Percentiles rank a stretch among this genome's conserved stretches.
Conservation (phyloP, 2,329 filamentous ascomycete species). For the Drechslerella coelobrocha region DNA sequence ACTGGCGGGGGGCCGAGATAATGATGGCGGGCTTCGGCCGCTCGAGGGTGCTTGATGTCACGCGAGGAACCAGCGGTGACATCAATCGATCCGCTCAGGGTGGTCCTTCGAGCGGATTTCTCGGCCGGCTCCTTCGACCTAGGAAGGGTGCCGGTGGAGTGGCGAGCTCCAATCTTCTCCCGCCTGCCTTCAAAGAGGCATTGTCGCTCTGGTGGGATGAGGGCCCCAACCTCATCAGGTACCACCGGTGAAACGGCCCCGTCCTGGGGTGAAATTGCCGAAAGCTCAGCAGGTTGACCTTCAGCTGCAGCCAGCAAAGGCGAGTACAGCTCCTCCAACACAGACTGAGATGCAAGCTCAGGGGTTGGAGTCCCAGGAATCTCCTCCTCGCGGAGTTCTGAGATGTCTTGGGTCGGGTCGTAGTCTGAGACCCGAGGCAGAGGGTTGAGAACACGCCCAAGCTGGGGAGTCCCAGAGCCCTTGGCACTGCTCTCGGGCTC, state of each 20-base stretch:
- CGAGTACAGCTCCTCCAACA: no score
- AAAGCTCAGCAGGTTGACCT: no score
- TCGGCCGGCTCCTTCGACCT: neutral
- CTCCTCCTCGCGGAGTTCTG: constrained; percentile 41
- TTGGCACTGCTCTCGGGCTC: neutral
- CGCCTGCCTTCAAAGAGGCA: constrained; percentile 1
- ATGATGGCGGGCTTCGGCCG: constrained; percentile 11
- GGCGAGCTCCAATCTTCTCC: constrained; percentile 19
- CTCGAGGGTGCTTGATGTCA: constrained; percentile 23
- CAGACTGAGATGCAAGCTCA: no score
- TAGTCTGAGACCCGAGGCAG: constrained; percentile 24
- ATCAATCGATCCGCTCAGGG: constrained; percentile 25
- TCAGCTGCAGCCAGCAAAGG: no score
- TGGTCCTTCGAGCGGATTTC: constrained; percentile 9
- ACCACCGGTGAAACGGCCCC: no score
- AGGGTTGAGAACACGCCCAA: constrained; percentile 13
- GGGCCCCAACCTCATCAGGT: no score
- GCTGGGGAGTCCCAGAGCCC: constrained; percentile 14
- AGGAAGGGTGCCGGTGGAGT: constrained; percentile 23
- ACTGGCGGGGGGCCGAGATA: constrained; percentile 25
- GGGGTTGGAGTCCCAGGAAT: constrained; percentile 12
- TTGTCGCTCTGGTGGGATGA: no score
- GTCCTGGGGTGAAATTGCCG: no score
- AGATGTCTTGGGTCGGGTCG: constrained; percentile 39
- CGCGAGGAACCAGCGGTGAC: constrained; percentile 6